Base-by-base conservation (phyloP, 495 filamentous ascomycete genomes). In the Neurospora africana region DNA sequence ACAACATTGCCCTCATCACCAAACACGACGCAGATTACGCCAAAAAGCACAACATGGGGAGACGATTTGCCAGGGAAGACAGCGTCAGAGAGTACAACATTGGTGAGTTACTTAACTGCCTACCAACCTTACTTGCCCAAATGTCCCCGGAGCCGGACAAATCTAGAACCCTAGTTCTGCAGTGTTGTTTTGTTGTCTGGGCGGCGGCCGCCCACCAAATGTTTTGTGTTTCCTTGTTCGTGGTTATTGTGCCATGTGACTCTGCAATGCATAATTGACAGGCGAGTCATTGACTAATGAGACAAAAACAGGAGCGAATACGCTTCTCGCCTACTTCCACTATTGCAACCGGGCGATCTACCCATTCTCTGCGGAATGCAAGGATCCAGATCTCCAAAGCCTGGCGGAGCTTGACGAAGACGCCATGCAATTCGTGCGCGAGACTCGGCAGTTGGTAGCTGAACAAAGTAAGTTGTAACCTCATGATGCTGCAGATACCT, bases 241-340 rank as follows among this genome's bases (percentile, higher is more conserved):
- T 65, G 53, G 69, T n/a, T 65, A 33, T 65, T 35, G 30, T 61
- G 69, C n/a, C 69, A 47, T 44, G 36, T 65, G 53, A 30, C 53
- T 27, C 36, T 69, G 61, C 21, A 37, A 44, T 35, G n/a, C 19
- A 5, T 40, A 23, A 27, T 30, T 33, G 36, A 65, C 27, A 71
- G 11, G 19, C 41, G 30, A 7, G 70, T 67, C 41, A 71, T 38
- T 27, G 5, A 38, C 30, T 33, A 35, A 68, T 74, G 65, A 79
- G 70, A 40, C 44, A 15, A 23, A 33, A 33, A n/a, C 39, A 83
- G 86, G 86, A 21, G 87, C 87, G 27, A 88, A 88, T 72, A 87
- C 87, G 70, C 77, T 89, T 43, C 78, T 89, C 10, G 83, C 84
- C 35, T 86, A 89, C 75, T 89, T 86, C 65, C 87, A 89, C 79